A percentile compares a stretch with the other conserved stretches of the same genome.
These are phyloP conservation scores for Nicotiana tomentosiformis DNA, from an alignment of 257 asterid genomes.

Conservation along the genomic window DNA sequence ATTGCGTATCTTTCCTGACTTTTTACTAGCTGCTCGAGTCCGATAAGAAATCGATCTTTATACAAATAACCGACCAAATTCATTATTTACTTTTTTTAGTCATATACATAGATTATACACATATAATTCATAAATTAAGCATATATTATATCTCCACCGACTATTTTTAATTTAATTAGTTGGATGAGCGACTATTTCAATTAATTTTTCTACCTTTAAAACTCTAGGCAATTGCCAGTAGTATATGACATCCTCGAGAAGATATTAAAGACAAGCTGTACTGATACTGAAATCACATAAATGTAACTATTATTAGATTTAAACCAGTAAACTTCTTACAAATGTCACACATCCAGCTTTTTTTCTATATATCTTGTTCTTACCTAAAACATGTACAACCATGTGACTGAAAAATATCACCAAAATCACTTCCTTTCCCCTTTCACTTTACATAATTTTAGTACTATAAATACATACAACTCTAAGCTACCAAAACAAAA, in stretches of 20 bases:
- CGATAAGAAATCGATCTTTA: too few relatives aligned
- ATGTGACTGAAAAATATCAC: not conserved
- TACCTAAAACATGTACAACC: slow-evolving; percentile 2
- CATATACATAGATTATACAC: too few relatives aligned
- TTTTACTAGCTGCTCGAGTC: too few relatives aligned
- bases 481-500: not conserved
- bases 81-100: too few relatives aligned
- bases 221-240: not conserved
- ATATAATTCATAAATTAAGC: too few relatives aligned
- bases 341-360: not conserved
- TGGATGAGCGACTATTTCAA: too few relatives aligned
- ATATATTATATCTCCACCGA: too few relatives aligned
- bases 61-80: fast-evolving
- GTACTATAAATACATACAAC: slow-evolving; percentile 11
- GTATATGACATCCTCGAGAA: not conserved
- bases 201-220: not conserved
- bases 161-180: too few relatives aligned
- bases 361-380: not conserved
- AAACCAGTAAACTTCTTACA: not conserved
- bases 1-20: too few relatives aligned
- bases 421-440: not conserved
- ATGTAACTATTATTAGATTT: not conserved
- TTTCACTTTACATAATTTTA: not conserved
- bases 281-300: not conserved
- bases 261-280: not conserved